These are phyloP conservation scores for Actinomortierella wolfii DNA, from an alignment of 371 early-diverging fungal genomes.

Conservation along the genomic window DNA sequence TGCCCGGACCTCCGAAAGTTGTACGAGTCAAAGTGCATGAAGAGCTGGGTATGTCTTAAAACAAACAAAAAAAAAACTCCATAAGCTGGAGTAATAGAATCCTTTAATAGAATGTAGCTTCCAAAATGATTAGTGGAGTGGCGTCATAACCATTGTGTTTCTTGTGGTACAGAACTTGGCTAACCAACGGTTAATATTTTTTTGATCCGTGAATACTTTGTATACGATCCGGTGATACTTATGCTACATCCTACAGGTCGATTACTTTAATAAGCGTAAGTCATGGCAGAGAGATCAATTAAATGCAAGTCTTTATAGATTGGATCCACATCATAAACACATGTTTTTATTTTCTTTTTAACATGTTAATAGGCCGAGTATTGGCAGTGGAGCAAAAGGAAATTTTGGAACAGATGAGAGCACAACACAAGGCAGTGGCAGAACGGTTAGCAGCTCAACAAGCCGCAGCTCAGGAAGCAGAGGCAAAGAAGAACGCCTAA, in stretches of 20 bases:
- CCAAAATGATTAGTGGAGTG: neutral
- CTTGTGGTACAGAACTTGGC: neutral
- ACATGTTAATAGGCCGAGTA: slow-evolving; percentile 29
- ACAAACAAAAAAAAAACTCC: neutral
- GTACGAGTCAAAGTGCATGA: slow-evolving; percentile 43
- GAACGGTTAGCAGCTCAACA: slow-evolving; percentile 14
- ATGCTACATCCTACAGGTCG: slow-evolving; percentile 15
- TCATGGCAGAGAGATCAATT: neutral
- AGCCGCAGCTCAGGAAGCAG: neutral
- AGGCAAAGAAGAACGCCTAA: slow-evolving; percentile 13
- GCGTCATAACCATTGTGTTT: neutral
- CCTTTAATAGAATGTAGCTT: neutral
- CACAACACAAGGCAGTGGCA: slow-evolving; percentile 38
- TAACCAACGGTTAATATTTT: neutral
- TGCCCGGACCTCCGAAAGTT: slow-evolving; percentile 33
- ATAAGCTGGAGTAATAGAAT: neutral
- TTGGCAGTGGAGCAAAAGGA: slow-evolving; percentile 43
- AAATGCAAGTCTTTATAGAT: neutral
- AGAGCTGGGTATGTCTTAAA: slow-evolving; percentile 38
- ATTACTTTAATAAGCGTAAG: slow-evolving; percentile 44
- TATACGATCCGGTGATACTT: neutral
- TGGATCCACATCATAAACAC: neutral
- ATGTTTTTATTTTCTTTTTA: neutral
- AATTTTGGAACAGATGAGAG: slow-evolving; percentile 41
- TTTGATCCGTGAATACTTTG: neutral